Evolutionary conservation across 495 filamentous ascomycete genomes (phyloP).

Genomic region (Barbatosphaeria neglecta): DNA sequence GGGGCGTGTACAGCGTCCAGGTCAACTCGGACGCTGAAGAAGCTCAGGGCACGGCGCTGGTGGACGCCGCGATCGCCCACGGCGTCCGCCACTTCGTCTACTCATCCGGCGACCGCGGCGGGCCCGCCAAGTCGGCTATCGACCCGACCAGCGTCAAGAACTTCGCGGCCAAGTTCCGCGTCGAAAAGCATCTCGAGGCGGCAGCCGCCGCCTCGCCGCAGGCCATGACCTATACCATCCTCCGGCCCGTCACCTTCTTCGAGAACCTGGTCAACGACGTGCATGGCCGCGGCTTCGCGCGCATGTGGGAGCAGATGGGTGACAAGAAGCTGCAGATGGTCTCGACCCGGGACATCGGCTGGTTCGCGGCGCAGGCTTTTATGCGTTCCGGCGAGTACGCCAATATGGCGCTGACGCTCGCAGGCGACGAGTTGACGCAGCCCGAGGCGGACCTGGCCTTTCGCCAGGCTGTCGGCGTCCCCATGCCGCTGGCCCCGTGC

Average conservation of each 20-base stretch:
- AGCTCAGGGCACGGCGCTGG: slow-evolving; percentile 6
- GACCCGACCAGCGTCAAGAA: slow-evolving; percentile 47
- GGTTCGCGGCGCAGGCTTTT: slow-evolving; percentile 40
- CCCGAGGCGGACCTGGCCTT: slow-evolving; percentile 36
- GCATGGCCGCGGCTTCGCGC: slow-evolving; percentile 37
- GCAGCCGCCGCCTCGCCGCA: slow-evolving; percentile 13
- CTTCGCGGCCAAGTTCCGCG: slow-evolving; percentile 47
- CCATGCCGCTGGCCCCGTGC: slow-evolving; percentile 33
- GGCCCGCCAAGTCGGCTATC: slow-evolving; percentile 6
- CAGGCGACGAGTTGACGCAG: slow-evolving; percentile 49
- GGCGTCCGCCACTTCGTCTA: slow-evolving; percentile 27
- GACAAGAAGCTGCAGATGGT: slow-evolving; percentile 39
- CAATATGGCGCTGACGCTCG: slow-evolving; percentile 38
- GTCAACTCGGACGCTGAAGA: slow-evolving; percentile 6
- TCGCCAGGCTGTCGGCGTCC: slow-evolving; percentile 27
- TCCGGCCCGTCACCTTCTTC: slow-evolving; percentile 41
- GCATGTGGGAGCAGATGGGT: slow-evolving; percentile 23
- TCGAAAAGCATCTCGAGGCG: slow-evolving; percentile 41
- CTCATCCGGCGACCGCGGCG: slow-evolving; percentile 10
- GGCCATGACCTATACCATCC: slow-evolving; percentile 36
- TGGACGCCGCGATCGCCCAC: slow-evolving; percentile 50
- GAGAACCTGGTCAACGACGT: slow-evolving; percentile 39
- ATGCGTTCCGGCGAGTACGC: slow-evolving; percentile 18
- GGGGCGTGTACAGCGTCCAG: slow-evolving; percentile 39
- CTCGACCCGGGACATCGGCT: slow-evolving; percentile 38